A percentile compares a stretch with the other conserved stretches of the same genome.
Evolutionary conservation across 176 grass and related monocot genomes (phyloP).

Genomic region (Puya raimondii): DNA sequence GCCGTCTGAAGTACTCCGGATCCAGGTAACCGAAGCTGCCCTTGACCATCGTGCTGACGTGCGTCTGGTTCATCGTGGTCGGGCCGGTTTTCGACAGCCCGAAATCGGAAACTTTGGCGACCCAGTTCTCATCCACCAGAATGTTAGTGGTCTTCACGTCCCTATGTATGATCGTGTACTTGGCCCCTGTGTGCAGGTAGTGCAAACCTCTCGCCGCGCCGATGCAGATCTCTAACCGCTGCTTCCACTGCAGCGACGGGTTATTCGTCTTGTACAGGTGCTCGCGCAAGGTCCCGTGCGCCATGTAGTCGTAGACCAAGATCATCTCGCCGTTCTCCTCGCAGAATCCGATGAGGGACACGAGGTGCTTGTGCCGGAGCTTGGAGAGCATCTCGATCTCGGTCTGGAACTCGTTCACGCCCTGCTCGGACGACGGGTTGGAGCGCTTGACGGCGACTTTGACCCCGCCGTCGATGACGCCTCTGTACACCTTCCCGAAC

Average conservation of each 20-base stretch:
- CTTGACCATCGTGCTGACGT: constrained; percentile 90
- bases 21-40: constrained; percentile 90
- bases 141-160: constrained; percentile 97
- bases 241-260: constrained; percentile 51
- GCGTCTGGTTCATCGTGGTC: constrained; percentile 46
- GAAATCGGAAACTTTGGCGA: constrained; percentile 88
- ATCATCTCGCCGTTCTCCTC: constrained; percentile 76
- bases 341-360: constrained; percentile 85
- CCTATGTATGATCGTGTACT: constrained; percentile 91
- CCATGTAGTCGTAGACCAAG: constrained; percentile 83
- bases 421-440: constrained; percentile 74
- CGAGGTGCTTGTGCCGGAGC: constrained; percentile 77
- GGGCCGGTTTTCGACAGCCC: constrained; percentile 80
- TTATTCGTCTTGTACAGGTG: constrained; percentile 76
- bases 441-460: constrained; percentile 80
- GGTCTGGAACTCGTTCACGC: constrained; percentile 73
- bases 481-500: constrained; percentile 75
- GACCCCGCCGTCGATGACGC: constrained; percentile 41
- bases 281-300: constrained; percentile 67
- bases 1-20: constrained; percentile 78
- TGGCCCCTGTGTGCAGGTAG: constrained; percentile 89
- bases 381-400: constrained; percentile 97
- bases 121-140: constrained; percentile 65
- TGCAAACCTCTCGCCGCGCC: constrained; percentile 66
- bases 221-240: constrained; percentile 77